phyloP scores from a whole-genome alignment of 345 rosid species.

The Acer yangbiense region DNA sequence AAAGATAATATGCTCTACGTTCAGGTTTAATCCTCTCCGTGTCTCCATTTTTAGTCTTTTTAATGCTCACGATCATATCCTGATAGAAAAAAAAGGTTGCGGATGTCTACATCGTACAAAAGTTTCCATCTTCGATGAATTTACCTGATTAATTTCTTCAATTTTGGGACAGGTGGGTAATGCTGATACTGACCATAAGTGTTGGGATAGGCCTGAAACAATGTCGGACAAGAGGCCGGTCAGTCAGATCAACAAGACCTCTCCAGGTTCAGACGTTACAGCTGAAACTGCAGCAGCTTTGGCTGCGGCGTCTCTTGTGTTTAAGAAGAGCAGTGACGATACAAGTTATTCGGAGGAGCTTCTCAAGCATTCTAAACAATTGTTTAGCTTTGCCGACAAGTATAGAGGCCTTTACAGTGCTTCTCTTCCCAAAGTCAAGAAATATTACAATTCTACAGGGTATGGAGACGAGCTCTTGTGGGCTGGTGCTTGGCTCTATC shows the following conservation, averaged over 20 bases:
- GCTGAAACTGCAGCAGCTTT: constrained; percentile 97
- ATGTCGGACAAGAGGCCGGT: constrained; percentile 82
- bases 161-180: constrained; percentile 73
- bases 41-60: too few species aligned
- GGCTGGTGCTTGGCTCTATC: constrained; percentile 96
- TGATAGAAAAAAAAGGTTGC: too few species aligned
- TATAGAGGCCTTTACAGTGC: constrained; percentile 62
- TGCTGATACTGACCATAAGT: constrained; percentile 66
- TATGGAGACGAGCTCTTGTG: constrained; percentile 86
- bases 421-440: constrained; percentile 59
- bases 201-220: constrained; percentile 92
- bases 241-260: constrained; percentile 55
- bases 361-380: constrained; percentile 70
- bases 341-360: constrained; percentile 66
- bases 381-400: constrained; percentile 79
- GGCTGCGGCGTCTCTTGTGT: constrained; percentile 91
- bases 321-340: constrained; percentile 45
- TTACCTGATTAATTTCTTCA: neutral
- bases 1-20: constrained; percentile 63
- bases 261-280: constrained; percentile 88
- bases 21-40: constrained; percentile 48
- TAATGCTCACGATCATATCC: too few species aligned
- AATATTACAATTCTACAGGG: constrained; percentile 82
- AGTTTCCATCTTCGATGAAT: neutral
- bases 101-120: neutral